phyloP scores from a whole-genome alignment of 352 stramenopile genomes.

The Blastocystis sp. region DNA sequence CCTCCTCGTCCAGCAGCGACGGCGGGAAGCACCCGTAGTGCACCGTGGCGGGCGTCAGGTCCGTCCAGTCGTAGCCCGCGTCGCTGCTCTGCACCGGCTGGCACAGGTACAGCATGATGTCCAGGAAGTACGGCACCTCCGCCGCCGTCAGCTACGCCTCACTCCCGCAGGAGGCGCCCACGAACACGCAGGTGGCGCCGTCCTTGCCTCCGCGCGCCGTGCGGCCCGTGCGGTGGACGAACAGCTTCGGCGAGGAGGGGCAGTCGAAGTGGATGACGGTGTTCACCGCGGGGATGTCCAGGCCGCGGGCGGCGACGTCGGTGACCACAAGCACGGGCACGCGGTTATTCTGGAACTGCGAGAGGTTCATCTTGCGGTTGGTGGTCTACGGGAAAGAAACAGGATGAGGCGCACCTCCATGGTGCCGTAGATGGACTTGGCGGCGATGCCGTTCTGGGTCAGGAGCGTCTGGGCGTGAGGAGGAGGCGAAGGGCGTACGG shows the following conservation, averaged over 20 bases:
- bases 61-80: slow-evolving; percentile 80
- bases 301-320: slow-evolving; percentile 69
- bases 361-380: slow-evolving; percentile 81
- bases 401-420: slow-evolving; percentile 78
- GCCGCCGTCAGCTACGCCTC: slow-evolving; percentile 81
- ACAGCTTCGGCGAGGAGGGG: slow-evolving; percentile 86
- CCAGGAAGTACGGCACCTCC: slow-evolving; percentile 96
- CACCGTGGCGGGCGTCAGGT: slow-evolving; percentile 90
- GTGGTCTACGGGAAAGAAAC: not conserved
- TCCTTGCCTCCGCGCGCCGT: not conserved
- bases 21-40: slow-evolving; percentile 96
- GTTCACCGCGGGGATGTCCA: slow-evolving; percentile 91
- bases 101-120: slow-evolving; percentile 91
- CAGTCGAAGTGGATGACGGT: slow-evolving; percentile 93
- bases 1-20: slow-evolving; percentile 87
- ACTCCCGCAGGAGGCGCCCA: not conserved
- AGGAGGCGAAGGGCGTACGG: slow-evolving; percentile 80
- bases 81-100: slow-evolving; percentile 77
- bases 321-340: slow-evolving; percentile 87
- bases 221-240: slow-evolving; percentile 72
- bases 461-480: slow-evolving; percentile 70
- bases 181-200: slow-evolving; percentile 56
- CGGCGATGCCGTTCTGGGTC: slow-evolving; percentile 74
- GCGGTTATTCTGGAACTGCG: slow-evolving; percentile 81
- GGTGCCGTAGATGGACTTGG: slow-evolving; percentile 85